Evolutionary conservation across 345 rosid species (phyloP), one percentile per base, ranked within the genome.

Genomic region (Sonneratia alba): DNA sequence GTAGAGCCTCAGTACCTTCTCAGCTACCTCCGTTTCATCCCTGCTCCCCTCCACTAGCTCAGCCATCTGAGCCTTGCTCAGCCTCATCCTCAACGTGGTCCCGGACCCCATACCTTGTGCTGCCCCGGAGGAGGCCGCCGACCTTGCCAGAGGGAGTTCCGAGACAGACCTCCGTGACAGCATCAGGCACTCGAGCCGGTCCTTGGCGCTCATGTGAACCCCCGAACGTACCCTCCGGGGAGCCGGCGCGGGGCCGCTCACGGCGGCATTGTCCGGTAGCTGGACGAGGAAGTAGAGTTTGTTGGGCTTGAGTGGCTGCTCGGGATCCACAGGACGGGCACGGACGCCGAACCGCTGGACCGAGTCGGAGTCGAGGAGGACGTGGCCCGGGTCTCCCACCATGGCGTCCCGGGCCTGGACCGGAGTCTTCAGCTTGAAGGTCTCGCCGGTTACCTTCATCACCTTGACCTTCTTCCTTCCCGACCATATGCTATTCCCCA

Each of bases 391-490:
- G 73, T 89, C 80, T 57, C 87, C 89, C 70, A 81, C 84, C 45
- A 84, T 63, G 6, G 87, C 87, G n/a, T 92, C 90, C 7, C 84
- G 74, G 14, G 80, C 96, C 18, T 80, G 84, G 64, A 74, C 76
- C 32, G 96, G 97, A 15, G 94, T 92, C 82, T 79, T 86, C 1
- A 92, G 51, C 69, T 87, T 88, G 78, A 90, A 71, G 3, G 88
- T 87, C 77, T 95, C 96, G 27, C 99, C 99, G 82, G 84, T 84
- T 66, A 95, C 80, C 57, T 85, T 92, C 98, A 95, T 92, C 48
- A 95, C 87, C 66, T 90, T 92, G 0, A 90, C 85, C 74, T 19
- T 87, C 61, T 82, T 86, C 63, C 66, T 82, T 67, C 83, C 84
- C 47, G 79, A 73, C 66, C 88, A 88, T 7, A 92, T 71, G 73